Percentiles rank a stretch among this genome's conserved stretches.
These are phyloP conservation scores for Trichoderma guizhouense DNA, from an alignment of 2,329 filamentous ascomycete genomes.

Conservation along the genomic window DNA sequence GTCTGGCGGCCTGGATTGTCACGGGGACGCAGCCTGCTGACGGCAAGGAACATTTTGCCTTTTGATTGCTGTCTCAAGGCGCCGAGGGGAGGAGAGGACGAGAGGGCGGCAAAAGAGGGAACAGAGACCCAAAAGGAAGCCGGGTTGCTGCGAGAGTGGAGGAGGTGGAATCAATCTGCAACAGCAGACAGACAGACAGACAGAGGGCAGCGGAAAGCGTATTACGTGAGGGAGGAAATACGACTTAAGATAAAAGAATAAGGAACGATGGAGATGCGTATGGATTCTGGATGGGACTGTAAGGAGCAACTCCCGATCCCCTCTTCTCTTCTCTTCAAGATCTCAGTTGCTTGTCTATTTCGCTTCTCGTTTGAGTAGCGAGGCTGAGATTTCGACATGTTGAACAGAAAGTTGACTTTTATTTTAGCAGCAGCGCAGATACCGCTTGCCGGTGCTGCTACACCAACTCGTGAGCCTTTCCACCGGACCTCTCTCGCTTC, in stretches of 20 bases:
- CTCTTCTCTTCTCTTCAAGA: not conserved
- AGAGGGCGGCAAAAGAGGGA: not conserved
- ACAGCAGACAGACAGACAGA: not conserved
- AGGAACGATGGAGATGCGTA: slow-evolving; percentile 3
- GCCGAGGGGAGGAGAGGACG: not conserved
- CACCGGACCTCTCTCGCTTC: not conserved
- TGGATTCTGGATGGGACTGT: slow-evolving; percentile 17
- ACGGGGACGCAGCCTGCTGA: slow-evolving; percentile 12
- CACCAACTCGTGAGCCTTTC: slow-evolving; percentile 13
- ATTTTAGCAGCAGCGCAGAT: slow-evolving; percentile 17
- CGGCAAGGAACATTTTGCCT: not conserved
- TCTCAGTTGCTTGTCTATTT: not conserved
- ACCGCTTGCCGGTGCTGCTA: slow-evolving; percentile 15
- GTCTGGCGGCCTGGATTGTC: not conserved
- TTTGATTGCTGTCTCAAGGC: slow-evolving; percentile 1
- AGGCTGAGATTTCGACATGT: not conserved
- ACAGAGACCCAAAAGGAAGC: not conserved
- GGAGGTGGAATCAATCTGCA: not conserved
- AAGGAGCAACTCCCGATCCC: slow-evolving; percentile 5
- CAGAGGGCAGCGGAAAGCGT: not conserved
- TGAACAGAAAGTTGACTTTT: slow-evolving; percentile 16
- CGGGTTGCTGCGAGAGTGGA: not conserved
- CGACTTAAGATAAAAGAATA: not conserved
- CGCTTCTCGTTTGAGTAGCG: not conserved
- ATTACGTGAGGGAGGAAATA: not conserved